Percentiles rank a stretch among this genome's conserved stretches.
Conservation (phyloP, 2,329 filamentous ascomycete genomes). For the Pestalotiopsis sp. region DNA sequence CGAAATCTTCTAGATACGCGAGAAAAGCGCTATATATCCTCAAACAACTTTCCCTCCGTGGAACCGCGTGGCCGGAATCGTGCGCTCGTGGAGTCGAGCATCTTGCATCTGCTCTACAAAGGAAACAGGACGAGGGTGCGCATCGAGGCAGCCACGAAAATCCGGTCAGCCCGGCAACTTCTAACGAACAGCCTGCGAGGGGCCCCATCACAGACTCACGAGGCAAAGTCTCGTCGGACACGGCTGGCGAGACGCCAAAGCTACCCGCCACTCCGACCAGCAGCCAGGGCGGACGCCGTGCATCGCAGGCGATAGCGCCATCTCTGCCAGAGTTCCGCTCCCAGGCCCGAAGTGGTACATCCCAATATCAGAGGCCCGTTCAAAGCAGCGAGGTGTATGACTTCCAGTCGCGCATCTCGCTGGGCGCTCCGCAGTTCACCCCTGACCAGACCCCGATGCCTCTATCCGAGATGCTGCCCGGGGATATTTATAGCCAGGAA, state of each 20-base stretch:
- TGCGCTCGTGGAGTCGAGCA: slow-evolving; percentile 19
- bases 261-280: background rate
- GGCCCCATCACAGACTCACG: background rate
- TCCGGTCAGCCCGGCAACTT: background rate
- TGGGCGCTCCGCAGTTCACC: background rate
- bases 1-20: slow-evolving; percentile 15
- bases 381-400: background rate
- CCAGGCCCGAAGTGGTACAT: background rate
- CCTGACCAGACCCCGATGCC: background rate
- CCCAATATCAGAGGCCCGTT: background rate
- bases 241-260: background rate
- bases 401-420: background rate
- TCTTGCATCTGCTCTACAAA: slow-evolving; percentile 17
- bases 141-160: background rate
- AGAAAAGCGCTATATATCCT: slow-evolving; percentile 19
- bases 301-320: background rate
- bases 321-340: background rate
- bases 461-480: background rate
- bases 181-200: background rate
- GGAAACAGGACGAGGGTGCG: slow-evolving; percentile 3
- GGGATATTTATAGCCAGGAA: slow-evolving; percentile 11
- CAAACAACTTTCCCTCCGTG: slow-evolving; percentile 17
- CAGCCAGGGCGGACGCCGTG: background rate
- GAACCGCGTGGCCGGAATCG: slow-evolving; percentile 20
- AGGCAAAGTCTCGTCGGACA: background rate